Evolutionary conservation across 2,329 filamentous ascomycete species (phyloP).

Genomic region (Arachnomyces sp.): DNA sequence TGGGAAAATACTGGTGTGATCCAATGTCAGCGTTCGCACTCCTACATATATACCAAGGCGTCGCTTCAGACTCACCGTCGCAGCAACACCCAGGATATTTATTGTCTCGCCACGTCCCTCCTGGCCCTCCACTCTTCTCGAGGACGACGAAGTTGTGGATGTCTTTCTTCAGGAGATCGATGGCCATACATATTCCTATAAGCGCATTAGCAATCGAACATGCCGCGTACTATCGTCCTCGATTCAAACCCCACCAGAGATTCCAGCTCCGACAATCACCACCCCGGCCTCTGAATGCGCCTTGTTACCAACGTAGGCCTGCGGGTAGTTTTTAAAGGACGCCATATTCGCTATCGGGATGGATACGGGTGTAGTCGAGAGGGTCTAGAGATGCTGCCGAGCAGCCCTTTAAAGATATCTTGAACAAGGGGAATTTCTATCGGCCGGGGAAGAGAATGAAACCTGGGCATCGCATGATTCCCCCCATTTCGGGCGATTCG

Average conservation of each 20-base stretch:
- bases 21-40: conserved; percentile 12
- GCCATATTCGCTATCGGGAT: not conserved
- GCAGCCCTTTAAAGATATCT: no score
- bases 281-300: conserved; percentile 46
- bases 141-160: conserved; percentile 47
- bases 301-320: conserved; percentile 31
- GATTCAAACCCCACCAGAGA: conserved; percentile 36
- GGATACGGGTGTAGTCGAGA: no score
- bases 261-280: conserved; percentile 50
- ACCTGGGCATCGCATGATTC: no score
- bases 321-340: conserved; percentile 1
- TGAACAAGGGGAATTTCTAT: no score
- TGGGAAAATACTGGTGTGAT: conserved; percentile 40
- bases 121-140: conserved; percentile 47
- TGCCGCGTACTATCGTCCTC: not conserved
- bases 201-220: not conserved
- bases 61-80: conserved; percentile 30
- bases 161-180: conserved; percentile 47
- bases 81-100: conserved; percentile 50
- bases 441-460: no score
- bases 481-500: no score
- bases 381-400: no score
- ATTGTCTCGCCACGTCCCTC: conserved; percentile 50
- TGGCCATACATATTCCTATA: conserved; percentile 47
- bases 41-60: not conserved